Conservation (phyloP, 345 rosid genomes). For the Eucalyptus sp. region DNA sequence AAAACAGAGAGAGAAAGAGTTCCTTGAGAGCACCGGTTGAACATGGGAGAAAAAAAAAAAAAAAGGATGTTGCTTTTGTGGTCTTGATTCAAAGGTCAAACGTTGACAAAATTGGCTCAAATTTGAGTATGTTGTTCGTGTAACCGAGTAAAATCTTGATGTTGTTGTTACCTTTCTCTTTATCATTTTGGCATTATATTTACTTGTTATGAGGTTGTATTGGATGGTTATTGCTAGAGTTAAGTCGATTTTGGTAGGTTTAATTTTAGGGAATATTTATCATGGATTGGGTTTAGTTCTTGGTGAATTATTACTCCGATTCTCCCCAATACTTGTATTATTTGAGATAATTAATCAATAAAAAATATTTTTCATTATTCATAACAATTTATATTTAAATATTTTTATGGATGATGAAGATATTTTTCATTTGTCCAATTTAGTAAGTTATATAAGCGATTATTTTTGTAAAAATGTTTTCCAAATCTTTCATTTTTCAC, state of each 20-base stretch:
- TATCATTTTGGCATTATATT: too few relatives aligned
- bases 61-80: not conserved
- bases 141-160: too few relatives aligned
- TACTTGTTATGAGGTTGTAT: not conserved
- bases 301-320: not conserved
- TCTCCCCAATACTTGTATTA: not conserved
- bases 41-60: not conserved
- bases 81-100: not conserved
- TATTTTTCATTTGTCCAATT: too few relatives aligned
- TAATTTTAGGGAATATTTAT: too few relatives aligned
- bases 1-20: not conserved
- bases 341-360: too few relatives aligned
- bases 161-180: too few relatives aligned
- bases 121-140: not conserved
- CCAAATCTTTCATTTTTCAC: too few relatives aligned
- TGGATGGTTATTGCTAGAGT: too few relatives aligned
- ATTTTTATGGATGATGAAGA: not conserved
- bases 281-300: not conserved
- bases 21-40: not conserved
- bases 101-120: too few relatives aligned
- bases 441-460: not conserved
- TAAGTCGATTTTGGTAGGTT: not conserved
- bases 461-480: too few relatives aligned
- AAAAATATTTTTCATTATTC: too few relatives aligned
- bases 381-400: too few relatives aligned